Evolutionary conservation across 2,329 filamentous ascomycete genomes (phyloP), one percentile per base, ranked within the genome.

Genomic region (Bipolaris sorokiniana): DNA sequence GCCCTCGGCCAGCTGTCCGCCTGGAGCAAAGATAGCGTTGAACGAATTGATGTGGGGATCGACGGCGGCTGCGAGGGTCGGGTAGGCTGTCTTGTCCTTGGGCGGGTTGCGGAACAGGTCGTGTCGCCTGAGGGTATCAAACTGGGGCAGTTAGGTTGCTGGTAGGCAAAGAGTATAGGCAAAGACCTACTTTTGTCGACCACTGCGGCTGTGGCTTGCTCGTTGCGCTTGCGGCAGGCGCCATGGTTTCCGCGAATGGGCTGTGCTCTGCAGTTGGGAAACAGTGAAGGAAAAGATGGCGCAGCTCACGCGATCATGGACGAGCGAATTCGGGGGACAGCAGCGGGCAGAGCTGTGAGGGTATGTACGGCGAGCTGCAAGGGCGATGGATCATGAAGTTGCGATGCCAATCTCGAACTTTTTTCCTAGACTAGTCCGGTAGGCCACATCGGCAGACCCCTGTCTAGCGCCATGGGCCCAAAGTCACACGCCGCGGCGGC

Each of bases 31-130:
- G 46, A 98, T 83, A 50, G 88, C 88, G 81, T 99, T 97, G 86
- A 97, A 99, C 6, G 95, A 95, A 71, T 97, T 89, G 68, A 98
- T 90, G 77, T 99, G 95, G 48, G 95, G 95, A 64, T 90, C 84
- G 58, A 98, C 88, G n/a, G 94, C 91, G 59, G 86, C 85, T 69
- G 93, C 89, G 46, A 99, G 86, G 20, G 90, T 85, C 13, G 95
- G 95, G 73, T 96, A 98, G 57, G 94, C 92, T 9, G 90, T 90
- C 67, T 87, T 89, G 74, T 98, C 93, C 71, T 86, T 89, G 0
- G 95, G 94, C 16, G 95, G 94, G 66, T 96, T 88, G 70, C 86
- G 84, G 77, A 99, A 99, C 20, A 99, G 89, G 50, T 90, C 85
- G 72, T 99, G 91, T 70, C 94, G 89, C 58, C 91, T 88, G 58